Conservation (phyloP, 257 asterid species). For the Scutellaria baicalensis region DNA sequence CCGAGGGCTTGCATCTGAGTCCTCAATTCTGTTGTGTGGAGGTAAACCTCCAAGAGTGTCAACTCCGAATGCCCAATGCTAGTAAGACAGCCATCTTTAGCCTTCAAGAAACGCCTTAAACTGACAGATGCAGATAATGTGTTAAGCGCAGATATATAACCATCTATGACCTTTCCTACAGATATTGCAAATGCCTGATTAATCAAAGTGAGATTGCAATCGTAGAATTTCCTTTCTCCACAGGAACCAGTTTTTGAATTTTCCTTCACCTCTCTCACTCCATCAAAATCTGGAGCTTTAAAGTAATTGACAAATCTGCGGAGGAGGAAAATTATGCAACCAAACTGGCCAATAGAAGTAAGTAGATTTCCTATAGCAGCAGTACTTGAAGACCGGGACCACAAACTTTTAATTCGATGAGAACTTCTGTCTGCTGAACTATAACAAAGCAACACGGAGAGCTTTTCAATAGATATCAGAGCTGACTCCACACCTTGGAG, state of each 20-base stretch:
- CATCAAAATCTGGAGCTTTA: slow-evolving; percentile 34
- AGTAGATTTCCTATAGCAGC: slow-evolving; percentile 73
- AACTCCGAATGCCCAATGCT: slow-evolving; percentile 66
- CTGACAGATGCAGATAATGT: slow-evolving; percentile 68
- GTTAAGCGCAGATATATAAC: slow-evolving; percentile 68
- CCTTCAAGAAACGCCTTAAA: slow-evolving; percentile 53
- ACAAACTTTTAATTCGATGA: slow-evolving; percentile 64
- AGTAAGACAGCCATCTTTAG: slow-evolving; percentile 55
- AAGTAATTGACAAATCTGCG: slow-evolving; percentile 63
- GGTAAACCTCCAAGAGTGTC: slow-evolving; percentile 79
- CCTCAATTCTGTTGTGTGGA: slow-evolving; percentile 71
- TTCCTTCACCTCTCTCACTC: slow-evolving; percentile 24
- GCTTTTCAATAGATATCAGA: slow-evolving; percentile 53
- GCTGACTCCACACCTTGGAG: slow-evolving; percentile 85
- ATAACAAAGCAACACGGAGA: slow-evolving; percentile 51
- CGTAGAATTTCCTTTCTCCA: slow-evolving; percentile 20
- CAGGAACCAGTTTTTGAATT: slow-evolving; percentile 16
- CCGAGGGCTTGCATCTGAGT: slow-evolving; percentile 92
- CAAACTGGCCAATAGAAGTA: slow-evolving; percentile 69
- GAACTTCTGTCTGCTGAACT: slow-evolving; percentile 81
- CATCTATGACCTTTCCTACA: slow-evolving; percentile 70
- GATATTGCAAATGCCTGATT: slow-evolving; percentile 95
- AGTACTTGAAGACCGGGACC: slow-evolving; percentile 80
- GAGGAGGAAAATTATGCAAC: slow-evolving; percentile 66
- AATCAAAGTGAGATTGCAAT: slow-evolving; percentile 40